Base-by-base conservation (phyloP, 768 basidiomycete species). In the Exidia glandulosa region DNA sequence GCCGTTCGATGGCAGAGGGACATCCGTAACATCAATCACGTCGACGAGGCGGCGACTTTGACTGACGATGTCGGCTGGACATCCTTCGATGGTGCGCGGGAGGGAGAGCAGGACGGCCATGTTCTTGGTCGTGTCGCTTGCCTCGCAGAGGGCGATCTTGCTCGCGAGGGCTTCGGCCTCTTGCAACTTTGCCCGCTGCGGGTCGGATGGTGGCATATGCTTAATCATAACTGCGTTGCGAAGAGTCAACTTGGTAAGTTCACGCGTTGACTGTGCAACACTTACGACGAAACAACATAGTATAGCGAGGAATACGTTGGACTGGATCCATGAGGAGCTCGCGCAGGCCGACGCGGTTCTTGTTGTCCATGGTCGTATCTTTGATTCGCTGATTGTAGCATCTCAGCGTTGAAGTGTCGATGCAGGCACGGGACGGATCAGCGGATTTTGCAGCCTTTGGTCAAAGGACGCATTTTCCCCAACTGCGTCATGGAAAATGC, bases 301-400 rank as follows among this genome's bases (percentile, higher is more conserved):
- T 94, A 72, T 97, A 97, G 64, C 95, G 80, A 3, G 94, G 94
- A 67, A 98, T 92, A 33, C 94, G 85, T 68, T 98, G 94, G 4
- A 96, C 91, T 16, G 94, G 94, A 65, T 98, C 94, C 86, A 95
- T 95, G 25, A 97, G 79, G 56, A 96, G 81, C 69, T 95, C 94
- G 30, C 94, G 81, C 59, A 97, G 76, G 48, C 90, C 93, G 59
- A 95, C 81, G 41, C 92, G 88, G 69, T 90, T 93, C 66, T 80
- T 79, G 32, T 79, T 71, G 64, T 90, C 90, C 25, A 82, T 75
- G 16, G 82, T 82, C 63, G 86, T 83, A 69, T 94, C 95, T 76
- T 95, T 94, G 71, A 91, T 85, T 60, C 85, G 85, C 90, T 94
- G 65, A 19, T 59, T 60, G n/a, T n/a, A 62, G 62, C 61, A 56